Percentiles rank a stretch among this genome's conserved stretches.
Evolutionary conservation across 495 filamentous ascomycete species (phyloP).

Genomic region (Patellaria atrata): DNA sequence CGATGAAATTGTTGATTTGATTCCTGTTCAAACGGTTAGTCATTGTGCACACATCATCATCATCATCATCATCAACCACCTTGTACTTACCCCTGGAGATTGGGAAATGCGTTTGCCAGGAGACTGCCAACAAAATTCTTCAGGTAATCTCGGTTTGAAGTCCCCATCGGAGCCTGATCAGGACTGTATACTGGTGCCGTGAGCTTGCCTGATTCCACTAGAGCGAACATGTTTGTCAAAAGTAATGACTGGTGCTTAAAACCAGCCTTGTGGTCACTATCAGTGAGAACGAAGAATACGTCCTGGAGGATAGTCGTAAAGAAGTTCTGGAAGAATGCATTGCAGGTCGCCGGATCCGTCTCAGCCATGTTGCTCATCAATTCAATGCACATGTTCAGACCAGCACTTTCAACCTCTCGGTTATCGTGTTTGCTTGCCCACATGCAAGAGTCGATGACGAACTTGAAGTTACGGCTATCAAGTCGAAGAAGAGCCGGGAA

Average conservation of each 20-base stretch:
- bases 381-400: conserved; percentile 98
- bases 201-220: conserved; percentile 74
- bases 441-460: conserved; percentile 98
- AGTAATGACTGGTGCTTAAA: conserved; percentile 95
- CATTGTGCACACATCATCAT: no score
- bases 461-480: conserved; percentile 92
- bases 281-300: conserved; percentile 95
- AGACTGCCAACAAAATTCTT: conserved; percentile 69
- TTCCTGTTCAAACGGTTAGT: conserved; percentile 35
- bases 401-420: conserved; percentile 89
- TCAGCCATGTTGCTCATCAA: conserved; percentile 95
- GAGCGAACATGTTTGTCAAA: conserved; percentile 90
- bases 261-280: conserved; percentile 95
- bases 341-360: conserved; percentile 69
- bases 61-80: neutral
- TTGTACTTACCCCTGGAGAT: conserved; percentile 74
- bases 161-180: conserved; percentile 70
- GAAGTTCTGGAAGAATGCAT: conserved; percentile 94
- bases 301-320: conserved; percentile 91
- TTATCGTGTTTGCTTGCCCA: conserved; percentile 99
- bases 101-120: conserved; percentile 83
- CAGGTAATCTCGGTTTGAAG: conserved; percentile 79
- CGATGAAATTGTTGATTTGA: conserved; percentile 80
- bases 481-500: conserved; percentile 88
- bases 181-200: conserved; percentile 72